phyloP scores from a whole-genome alignment of 495 filamentous ascomycete species.

The Chlorociboria aeruginascens region DNA sequence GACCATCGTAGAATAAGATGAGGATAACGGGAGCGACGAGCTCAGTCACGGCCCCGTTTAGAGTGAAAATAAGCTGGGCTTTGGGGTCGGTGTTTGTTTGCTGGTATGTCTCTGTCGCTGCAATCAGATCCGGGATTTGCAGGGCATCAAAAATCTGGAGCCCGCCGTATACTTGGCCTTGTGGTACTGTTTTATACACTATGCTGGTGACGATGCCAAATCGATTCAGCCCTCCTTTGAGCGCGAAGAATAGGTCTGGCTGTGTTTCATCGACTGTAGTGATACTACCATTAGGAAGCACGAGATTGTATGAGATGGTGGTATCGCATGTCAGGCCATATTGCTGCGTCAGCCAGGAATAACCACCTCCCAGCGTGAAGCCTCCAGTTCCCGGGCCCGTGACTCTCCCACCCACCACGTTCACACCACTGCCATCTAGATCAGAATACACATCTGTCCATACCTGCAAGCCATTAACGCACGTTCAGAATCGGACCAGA shows the following conservation, averaged over 20 bases:
- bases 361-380: conserved; percentile 16
- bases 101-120: not conserved
- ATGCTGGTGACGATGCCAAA: conserved; percentile 44
- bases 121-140: conserved; percentile 9
- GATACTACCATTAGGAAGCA: conserved; percentile 9
- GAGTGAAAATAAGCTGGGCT: conserved; percentile 2
- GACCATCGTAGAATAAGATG: conserved; percentile 2
- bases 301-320: conserved; percentile 13
- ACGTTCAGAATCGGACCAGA: not conserved
- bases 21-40: not conserved
- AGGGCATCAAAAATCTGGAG: not conserved
- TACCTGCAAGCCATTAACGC: not conserved
- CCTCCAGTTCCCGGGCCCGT: conserved; percentile 9
- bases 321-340: conserved; percentile 11
- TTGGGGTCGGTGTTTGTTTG: conserved; percentile 2
- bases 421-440: conserved; percentile 4
- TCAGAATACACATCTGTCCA: conserved; percentile 11
- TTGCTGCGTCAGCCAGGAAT: conserved; percentile 14
- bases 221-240: conserved; percentile 42
- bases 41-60: not conserved
- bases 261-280: not conserved
- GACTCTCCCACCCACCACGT: conserved; percentile 12
- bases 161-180: conserved; percentile 34
- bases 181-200: conserved; percentile 28
- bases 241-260: conserved; percentile 36